These are phyloP conservation scores for Carex littledalei DNA, from an alignment of 176 grass and related monocot genomes.

Conservation along the genomic window DNA sequence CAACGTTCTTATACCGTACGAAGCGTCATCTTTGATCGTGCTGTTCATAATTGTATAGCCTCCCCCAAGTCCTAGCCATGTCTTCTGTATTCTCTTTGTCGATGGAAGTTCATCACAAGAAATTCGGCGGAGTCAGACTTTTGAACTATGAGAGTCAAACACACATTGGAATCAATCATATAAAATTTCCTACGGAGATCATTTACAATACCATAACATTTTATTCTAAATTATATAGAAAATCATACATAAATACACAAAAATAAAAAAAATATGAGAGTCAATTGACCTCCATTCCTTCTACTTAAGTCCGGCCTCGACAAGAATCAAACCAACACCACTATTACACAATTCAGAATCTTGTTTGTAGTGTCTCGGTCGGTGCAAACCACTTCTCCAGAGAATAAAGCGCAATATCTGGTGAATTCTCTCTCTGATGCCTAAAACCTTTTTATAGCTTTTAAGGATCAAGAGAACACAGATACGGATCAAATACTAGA, in stretches of 20 bases:
- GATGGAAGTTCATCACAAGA: neutral
- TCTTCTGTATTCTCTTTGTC: neutral
- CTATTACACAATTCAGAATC: neutral
- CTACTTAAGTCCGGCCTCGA: too few species aligned
- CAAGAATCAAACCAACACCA: neutral
- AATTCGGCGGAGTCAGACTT: neutral
- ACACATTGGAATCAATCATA: too few species aligned
- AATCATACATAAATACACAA: too few species aligned
- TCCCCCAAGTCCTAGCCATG: neutral
- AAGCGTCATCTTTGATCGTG: neutral
- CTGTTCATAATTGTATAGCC: neutral
- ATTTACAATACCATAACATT: too few species aligned
- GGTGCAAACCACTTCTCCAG: neutral
- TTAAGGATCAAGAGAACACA: neutral
- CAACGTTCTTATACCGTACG: neutral
- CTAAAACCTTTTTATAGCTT: neutral
- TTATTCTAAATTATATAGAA: too few species aligned
- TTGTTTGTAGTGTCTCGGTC: neutral
- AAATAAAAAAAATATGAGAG: too few species aligned
- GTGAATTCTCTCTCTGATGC: neutral
- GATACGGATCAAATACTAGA: neutral
- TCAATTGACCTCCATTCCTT: too few species aligned
- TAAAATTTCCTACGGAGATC: too few species aligned
- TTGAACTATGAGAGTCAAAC: too few species aligned
- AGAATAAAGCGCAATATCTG: neutral